phyloP scores from a whole-genome alignment of 2,329 filamentous ascomycete genomes.

The Penicillium sp. region DNA sequence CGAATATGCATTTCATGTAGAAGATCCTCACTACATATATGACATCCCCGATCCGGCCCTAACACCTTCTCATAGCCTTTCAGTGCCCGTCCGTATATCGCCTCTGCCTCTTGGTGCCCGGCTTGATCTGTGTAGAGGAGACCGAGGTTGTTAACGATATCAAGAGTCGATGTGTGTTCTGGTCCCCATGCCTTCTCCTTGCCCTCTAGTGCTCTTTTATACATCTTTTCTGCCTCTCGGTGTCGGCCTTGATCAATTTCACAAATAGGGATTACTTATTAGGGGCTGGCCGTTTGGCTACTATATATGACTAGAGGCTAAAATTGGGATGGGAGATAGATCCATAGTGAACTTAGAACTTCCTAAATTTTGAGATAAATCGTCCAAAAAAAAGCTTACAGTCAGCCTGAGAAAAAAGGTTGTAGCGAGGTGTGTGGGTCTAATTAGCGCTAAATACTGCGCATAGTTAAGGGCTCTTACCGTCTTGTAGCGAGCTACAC shows the following conservation, averaged over 20 bases:
- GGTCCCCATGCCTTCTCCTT: background rate
- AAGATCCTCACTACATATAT: conserved; percentile 19
- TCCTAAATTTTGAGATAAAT: too few relatives aligned
- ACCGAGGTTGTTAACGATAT: background rate
- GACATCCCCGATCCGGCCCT: conserved; percentile 14
- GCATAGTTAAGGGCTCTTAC: too few relatives aligned
- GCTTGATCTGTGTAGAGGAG: background rate
- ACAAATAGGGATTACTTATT: too few relatives aligned
- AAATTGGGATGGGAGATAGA: too few relatives aligned
- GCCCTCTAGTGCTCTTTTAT: background rate
- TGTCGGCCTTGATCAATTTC: background rate
- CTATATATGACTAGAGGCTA: too few relatives aligned
- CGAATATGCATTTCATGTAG: conserved; percentile 24
- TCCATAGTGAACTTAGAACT: too few relatives aligned
- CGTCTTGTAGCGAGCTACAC: too few relatives aligned
- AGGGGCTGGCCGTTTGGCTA: too few relatives aligned
- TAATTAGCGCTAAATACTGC: too few relatives aligned
- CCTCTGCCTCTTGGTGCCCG: background rate
- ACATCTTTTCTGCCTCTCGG: background rate
- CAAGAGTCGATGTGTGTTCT: background rate
- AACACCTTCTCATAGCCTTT: background rate
- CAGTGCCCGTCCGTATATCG: background rate
- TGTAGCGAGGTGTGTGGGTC: too few relatives aligned
- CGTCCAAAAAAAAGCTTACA: too few relatives aligned
- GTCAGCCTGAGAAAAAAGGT: too few relatives aligned